Evolutionary conservation across 345 rosid genomes (phyloP), one percentile per base, ranked within the genome.

Genomic region (Melaleuca alternifolia): DNA sequence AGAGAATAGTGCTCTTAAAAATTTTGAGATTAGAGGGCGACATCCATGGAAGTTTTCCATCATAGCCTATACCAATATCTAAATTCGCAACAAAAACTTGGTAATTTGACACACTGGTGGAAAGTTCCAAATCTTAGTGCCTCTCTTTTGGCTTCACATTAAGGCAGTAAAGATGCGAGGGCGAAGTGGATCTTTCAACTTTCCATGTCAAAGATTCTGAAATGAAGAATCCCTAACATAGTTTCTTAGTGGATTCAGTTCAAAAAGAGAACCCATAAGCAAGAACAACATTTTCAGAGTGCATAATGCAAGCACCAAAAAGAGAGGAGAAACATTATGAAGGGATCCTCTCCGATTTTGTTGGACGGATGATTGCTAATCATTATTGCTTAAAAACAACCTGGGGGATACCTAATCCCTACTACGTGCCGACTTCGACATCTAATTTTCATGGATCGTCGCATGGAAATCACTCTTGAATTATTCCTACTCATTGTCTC

Each of bases 61-160:
- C 96, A 90, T 94, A 94, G 26, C 98, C 98, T 11, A 97, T 96
- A 44, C 98, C 98, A n/a, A 93, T 88, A 51, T 94, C 95, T 84
- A 89, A 89, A n/a, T 98, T 97, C 18, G 99, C 98, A 86, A 94
- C 97, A 52, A 96, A 95, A 79, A 96, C 94, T 88, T 94, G 98
- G 90, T n/a, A n/a, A n/a, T n/a, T n/a, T 0, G 16, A 12, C 71
- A 59, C 18, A 26, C 2, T 12, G 30, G 33, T 59, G 18, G 71
- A 59, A 54, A 5, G 12, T n/a, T n/a, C 33, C 8, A 59, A 59
- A n/a, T 59, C 71, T 2, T n/a, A 2, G 71, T 6, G 6, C 71
- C 71, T n/a, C 2, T 59, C 71, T 2, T 6, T 59, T 2, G 30
- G 71, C 33, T 26, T 59, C 71, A 12, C 33, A 59, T 12, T n/a